Evolutionary conservation across 2,329 filamentous ascomycete species (phyloP).

Genomic region (Paraphoma chrysanthemicola): DNA sequence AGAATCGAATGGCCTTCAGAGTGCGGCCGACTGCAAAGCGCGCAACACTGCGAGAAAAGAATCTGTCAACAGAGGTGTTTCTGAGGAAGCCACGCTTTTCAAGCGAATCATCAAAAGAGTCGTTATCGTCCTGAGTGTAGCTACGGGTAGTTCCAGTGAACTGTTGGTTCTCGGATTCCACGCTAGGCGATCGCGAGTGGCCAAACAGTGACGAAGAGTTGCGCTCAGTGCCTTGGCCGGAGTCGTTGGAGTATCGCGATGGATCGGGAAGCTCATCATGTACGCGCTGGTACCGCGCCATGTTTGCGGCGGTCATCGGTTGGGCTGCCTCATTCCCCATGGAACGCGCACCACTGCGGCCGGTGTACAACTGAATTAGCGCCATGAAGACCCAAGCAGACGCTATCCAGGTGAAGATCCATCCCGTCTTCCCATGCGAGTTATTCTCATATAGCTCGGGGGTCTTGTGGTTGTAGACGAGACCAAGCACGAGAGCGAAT

Average conservation of each 20-base stretch:
- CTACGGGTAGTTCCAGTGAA: slow-evolving; percentile 48
- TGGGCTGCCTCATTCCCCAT: slow-evolving; percentile 25
- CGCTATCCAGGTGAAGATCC: slow-evolving; percentile 78
- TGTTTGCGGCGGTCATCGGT: slow-evolving; percentile 43
- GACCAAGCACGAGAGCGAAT: slow-evolving; percentile 48
- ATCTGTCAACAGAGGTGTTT: slow-evolving; percentile 56
- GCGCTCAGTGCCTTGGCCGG: slow-evolving; percentile 72
- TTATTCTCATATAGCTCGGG: slow-evolving; percentile 88
- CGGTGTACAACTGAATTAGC: slow-evolving; percentile 67
- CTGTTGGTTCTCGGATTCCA: slow-evolving; percentile 52
- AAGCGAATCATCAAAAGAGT: slow-evolving; percentile 56
- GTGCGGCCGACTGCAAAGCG: slow-evolving; percentile 61
- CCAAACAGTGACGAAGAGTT: slow-evolving; percentile 72
- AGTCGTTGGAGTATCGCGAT: slow-evolving; percentile 53
- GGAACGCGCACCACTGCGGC: slow-evolving; percentile 47
- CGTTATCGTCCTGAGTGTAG: slow-evolving; percentile 50
- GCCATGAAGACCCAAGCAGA: slow-evolving; percentile 74
- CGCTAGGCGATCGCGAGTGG: slow-evolving; percentile 67
- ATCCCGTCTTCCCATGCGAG: slow-evolving; percentile 87
- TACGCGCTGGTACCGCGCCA: slow-evolving; percentile 49
- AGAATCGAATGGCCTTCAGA: slow-evolving; percentile 64
- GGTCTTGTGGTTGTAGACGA: slow-evolving; percentile 76
- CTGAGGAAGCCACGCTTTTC: slow-evolving; percentile 56
- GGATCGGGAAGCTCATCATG: slow-evolving; percentile 32
- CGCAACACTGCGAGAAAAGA: slow-evolving; percentile 62